Percentiles rank a stretch among this genome's conserved stretches.
Conservation (phyloP, 495 filamentous ascomycete genomes). For the Lophium mytilinum region DNA sequence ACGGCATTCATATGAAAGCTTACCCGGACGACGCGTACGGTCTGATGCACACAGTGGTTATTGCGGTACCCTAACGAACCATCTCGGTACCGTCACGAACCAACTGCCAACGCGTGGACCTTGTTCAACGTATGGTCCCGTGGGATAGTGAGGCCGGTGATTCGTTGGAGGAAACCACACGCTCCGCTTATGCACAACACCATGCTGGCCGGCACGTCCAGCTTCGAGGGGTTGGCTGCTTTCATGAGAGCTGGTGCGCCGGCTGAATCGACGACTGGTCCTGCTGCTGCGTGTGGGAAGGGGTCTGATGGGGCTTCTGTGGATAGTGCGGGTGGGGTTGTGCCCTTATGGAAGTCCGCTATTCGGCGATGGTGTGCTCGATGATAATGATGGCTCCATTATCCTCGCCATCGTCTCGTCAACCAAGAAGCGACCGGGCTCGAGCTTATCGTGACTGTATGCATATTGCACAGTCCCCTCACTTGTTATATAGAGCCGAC, state of each 20-base stretch:
- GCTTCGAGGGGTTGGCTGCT: background rate
- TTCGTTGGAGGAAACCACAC: slow-evolving; percentile 1
- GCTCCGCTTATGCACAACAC: slow-evolving; percentile 13
- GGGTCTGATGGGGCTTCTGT: background rate
- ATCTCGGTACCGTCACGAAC: background rate
- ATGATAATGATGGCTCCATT: slow-evolving; percentile 22
- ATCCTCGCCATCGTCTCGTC: slow-evolving; percentile 18
- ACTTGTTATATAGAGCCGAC: background rate
- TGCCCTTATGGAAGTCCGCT: background rate
- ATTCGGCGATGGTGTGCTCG: slow-evolving; percentile 23
- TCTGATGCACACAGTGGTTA: too few species aligned
- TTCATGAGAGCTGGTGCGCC: background rate
- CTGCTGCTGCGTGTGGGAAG: background rate
- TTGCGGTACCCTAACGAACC: too few species aligned
- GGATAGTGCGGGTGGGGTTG: slow-evolving; percentile 10
- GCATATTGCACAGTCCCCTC: background rate
- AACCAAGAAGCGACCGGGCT: background rate
- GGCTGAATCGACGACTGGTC: slow-evolving; percentile 16
- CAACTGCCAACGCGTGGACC: slow-evolving; percentile 14
- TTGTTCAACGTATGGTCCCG: slow-evolving; percentile 9
- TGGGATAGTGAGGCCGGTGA: slow-evolving; percentile 3
- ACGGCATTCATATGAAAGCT: too few species aligned
- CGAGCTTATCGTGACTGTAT: slow-evolving; percentile 6
- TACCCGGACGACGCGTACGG: too few species aligned
- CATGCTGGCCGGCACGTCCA: slow-evolving; percentile 13